A percentile compares a stretch with the other conserved stretches of the same genome.
These are phyloP conservation scores for Lactarius deliciosus DNA, from an alignment of 768 basidiomycete genomes.

Conservation along the genomic window DNA sequence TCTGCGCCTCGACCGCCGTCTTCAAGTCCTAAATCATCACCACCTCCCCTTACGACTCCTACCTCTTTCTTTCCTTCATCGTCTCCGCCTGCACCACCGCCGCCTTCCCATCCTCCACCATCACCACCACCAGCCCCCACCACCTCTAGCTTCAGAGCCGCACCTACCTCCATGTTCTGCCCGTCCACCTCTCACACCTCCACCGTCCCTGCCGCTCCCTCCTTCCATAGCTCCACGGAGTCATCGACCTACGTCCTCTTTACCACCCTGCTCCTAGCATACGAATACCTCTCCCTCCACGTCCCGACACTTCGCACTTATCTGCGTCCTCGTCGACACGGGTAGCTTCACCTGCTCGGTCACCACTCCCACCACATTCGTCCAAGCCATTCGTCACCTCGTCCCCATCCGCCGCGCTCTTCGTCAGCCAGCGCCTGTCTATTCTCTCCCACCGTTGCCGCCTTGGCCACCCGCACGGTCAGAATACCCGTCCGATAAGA, in stretches of 20 bases:
- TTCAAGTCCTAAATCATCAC: slow-evolving; percentile 30
- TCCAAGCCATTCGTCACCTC: slow-evolving; percentile 32
- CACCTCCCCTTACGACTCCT: slow-evolving; percentile 30
- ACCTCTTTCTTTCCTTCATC: slow-evolving; percentile 31
- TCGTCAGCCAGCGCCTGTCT: slow-evolving; percentile 31
- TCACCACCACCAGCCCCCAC: slow-evolving; percentile 34
- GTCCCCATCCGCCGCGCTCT: slow-evolving; percentile 23
- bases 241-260: slow-evolving; percentile 30
- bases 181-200: slow-evolving; percentile 30
- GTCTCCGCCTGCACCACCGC: slow-evolving; percentile 28
- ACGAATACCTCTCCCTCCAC: slow-evolving; percentile 29
- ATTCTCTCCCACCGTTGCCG: slow-evolving; percentile 46
- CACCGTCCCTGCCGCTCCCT: slow-evolving; percentile 28
- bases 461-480: slow-evolving; percentile 56
- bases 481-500: slow-evolving; percentile 47
- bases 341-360: slow-evolving; percentile 21
- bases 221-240: slow-evolving; percentile 31
- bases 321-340: slow-evolving; percentile 31
- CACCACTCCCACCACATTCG: slow-evolving; percentile 34
- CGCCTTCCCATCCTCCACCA: slow-evolving; percentile 32
- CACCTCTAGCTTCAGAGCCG: slow-evolving; percentile 26
- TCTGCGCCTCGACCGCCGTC: slow-evolving; percentile 34
- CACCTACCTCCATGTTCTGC: slow-evolving; percentile 30
- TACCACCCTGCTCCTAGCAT: slow-evolving; percentile 20
- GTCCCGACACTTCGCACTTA: slow-evolving; percentile 32